phyloP scores from a whole-genome alignment of 2,329 filamentous ascomycete genomes.

The Penicillium crustosum region DNA sequence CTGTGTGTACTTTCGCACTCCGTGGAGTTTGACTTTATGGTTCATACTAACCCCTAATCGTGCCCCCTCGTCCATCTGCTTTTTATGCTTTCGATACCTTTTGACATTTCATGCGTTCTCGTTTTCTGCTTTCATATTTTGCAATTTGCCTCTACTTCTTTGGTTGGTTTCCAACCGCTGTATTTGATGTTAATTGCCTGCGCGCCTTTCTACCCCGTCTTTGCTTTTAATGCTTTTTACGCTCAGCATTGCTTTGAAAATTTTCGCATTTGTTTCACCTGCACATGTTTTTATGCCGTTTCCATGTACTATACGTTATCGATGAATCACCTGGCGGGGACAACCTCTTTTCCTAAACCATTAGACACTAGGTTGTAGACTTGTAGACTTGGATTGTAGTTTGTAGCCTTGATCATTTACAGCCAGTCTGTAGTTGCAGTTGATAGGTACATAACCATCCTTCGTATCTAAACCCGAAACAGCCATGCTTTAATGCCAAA shows the following conservation, averaged over 20 bases:
- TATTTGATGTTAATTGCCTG: constrained; percentile 31
- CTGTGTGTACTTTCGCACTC: constrained; percentile 47
- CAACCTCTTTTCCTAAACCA: background rate
- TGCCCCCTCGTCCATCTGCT: constrained; percentile 32
- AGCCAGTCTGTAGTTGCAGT: background rate
- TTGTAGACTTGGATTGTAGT: background rate
- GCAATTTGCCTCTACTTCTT: constrained; percentile 25
- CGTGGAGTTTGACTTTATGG: constrained; percentile 38
- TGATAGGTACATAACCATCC: background rate
- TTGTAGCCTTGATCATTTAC: background rate
- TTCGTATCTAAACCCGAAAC: background rate
- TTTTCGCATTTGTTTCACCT: constrained; percentile 24
- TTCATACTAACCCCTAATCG: constrained; percentile 36
- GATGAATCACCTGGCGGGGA: constrained; percentile 36
- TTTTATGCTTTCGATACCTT: constrained; percentile 37
- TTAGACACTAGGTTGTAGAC: background rate
- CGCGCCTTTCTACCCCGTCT: constrained; percentile 29
- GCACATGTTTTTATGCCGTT: constrained; percentile 35
- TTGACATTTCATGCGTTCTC: constrained; percentile 23
- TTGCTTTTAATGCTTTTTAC: constrained; percentile 19
- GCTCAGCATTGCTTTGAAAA: constrained; percentile 21
- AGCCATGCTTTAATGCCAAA: background rate
- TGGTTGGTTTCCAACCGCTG: constrained; percentile 13
- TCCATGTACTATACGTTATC: constrained; percentile 43
- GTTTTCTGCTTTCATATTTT: constrained; percentile 17